Conservation (phyloP, 768 basidiomycete species). For the Collybiopsis luxurians region DNA sequence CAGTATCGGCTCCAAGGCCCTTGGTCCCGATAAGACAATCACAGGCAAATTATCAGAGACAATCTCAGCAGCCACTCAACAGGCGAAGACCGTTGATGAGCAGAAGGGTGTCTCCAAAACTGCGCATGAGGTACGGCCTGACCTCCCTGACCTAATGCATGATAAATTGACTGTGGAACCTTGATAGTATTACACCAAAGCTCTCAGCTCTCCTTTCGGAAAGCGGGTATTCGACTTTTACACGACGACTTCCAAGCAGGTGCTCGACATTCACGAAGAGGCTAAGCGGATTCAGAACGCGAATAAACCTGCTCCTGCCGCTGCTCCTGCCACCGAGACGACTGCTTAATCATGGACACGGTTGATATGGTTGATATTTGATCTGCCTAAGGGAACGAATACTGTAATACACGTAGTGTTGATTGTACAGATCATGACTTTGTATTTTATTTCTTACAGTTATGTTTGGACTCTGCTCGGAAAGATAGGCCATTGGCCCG, state of each 20-base stretch:
- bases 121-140: slow-evolving; percentile 59
- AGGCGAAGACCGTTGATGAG: slow-evolving; percentile 76
- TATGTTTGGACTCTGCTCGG: too few species aligned
- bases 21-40: slow-evolving; percentile 82
- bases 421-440: too few species aligned
- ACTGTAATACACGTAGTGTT: too few species aligned
- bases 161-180: background rate
- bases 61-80: slow-evolving; percentile 59
- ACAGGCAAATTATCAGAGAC: slow-evolving; percentile 69
- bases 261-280: slow-evolving; percentile 90
- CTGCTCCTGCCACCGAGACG: slow-evolving; percentile 3
- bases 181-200: slow-evolving; percentile 72
- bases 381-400: too few species aligned
- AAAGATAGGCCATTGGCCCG: too few species aligned
- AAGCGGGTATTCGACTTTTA: slow-evolving; percentile 80
- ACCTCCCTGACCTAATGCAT: background rate
- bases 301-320: slow-evolving; percentile 40
- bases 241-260: slow-evolving; percentile 85
- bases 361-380: too few species aligned
- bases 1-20: slow-evolving; percentile 61
- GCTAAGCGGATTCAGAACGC: slow-evolving; percentile 74
- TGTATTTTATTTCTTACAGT: too few species aligned
- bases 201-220: slow-evolving; percentile 73
- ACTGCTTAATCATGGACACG: background rate
- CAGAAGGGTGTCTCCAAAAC: slow-evolving; percentile 72